Evolutionary conservation across 192 early-diverging fungal species (phyloP), one percentile per base, ranked within the genome.

Genomic region (Podila clonocystis): DNA sequence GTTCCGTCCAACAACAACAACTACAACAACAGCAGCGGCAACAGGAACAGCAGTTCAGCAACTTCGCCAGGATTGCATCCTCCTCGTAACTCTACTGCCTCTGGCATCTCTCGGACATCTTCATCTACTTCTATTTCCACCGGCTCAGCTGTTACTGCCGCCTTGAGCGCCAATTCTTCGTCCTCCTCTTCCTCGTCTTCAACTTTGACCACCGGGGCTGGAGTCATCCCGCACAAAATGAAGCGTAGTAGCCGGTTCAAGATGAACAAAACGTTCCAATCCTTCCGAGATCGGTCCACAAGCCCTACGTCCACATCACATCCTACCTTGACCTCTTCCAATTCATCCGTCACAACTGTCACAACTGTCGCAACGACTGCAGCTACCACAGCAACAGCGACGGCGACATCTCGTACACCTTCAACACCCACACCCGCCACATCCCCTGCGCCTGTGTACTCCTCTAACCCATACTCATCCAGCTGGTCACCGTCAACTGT

Each of bases 221-320:
- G 26, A 5, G 61, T 24, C 17, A 41, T 60, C 3, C 50, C 65
- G 26, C 60, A 36, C 17, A 80, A 68, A 62, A 30, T 30, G 30
- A 72, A 50, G 22, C 52, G 77, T 62, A 73, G 65, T 72, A 69
- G 77, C 5, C 65, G 70, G 67, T 80, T 80, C 67, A 80, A 73
- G 70, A 65, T 72, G 52, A 55, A 55, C 60, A 73, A 68, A 52
- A 49, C 65, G 0, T 73, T 73, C 65, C 15, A 48, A 3, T 69
- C 77, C 8, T 80, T 80, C 34, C 13, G 70, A 34, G 76, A 72
- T 28, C 68, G 65, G 58, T 80, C 77, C 22, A 57, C 67, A 8
- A 69, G 63, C 66, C 28, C 70, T 65, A 12, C 64, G 17, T n/a
- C 57, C 12, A 38, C 67, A 19, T 59, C 38, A 11, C 33, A 34